Evolutionary conservation across 345 rosid species (phyloP), one percentile per base, ranked within the genome.

Genomic region (Psidium guajava): DNA sequence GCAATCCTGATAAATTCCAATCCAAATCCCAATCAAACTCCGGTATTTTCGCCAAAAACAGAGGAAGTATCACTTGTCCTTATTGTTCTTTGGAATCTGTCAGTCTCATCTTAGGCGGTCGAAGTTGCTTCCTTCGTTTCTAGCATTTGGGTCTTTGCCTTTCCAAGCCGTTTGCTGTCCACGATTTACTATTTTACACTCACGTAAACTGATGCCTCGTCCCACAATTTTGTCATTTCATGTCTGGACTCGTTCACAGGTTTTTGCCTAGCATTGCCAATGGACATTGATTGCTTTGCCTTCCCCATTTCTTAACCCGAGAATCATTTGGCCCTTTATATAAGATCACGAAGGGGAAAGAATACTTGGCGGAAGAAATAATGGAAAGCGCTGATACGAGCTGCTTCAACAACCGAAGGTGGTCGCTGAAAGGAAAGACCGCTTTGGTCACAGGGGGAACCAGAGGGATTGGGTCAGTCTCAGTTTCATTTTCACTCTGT

Each of bases 361-460:
- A 80, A 24, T 11, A 50, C 53, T 21, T 5, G 20, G 82, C 44
- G 83, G 83, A 25, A 81, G 83, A 81, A 44, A 32, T 82, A 57
- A 47, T 69, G 80, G 80, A 32, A 83, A 18, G 84, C 44, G 81
- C 90, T 58, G 90, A 86, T 69, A 47, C 85, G 82, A 40, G 88
- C 59, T 28, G 88, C 59, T 28, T 54, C 86, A 32, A 88, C 57
- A 74, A 85, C 64, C 83, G 89, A 21, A 92, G 96, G 90, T 97
- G 99, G 98, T 94, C 91, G 77, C 96, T 95, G 61, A 84, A 83
- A 36, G 94, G 93, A 69, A 86, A 84, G 90, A 93, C 92, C 4
- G 95, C 97, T 50, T 90, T 93, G 24, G 95, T 94, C 85, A 92
- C 94, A 3, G 94, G 95, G 51, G 97, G 95, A 57, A 93, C 94